phyloP scores from a whole-genome alignment of 169 alveolate species.

The Cryptosporidium muris region DNA sequence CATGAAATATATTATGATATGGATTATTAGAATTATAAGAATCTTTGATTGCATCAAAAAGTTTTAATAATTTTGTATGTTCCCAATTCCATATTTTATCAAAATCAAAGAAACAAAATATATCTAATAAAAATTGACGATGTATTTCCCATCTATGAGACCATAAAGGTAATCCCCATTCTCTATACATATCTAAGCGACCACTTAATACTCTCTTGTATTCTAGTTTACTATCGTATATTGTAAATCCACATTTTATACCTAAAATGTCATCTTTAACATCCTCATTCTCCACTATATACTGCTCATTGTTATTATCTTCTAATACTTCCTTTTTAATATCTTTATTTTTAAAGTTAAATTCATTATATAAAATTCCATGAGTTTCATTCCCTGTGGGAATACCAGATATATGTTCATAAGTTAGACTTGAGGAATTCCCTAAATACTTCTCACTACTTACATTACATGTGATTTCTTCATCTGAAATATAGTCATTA shows the following conservation, averaged over 20 bases:
- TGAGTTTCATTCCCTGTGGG: no score
- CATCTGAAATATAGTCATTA: no score
- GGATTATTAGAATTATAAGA: constrained; percentile 76
- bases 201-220: neutral
- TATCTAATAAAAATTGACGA: constrained; percentile 20
- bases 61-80: neutral
- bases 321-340: neutral
- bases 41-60: constrained; percentile 48
- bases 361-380: neutral
- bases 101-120: constrained; percentile 37
- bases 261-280: neutral
- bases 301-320: neutral
- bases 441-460: no score
- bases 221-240: neutral
- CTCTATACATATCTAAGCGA: constrained; percentile 33
- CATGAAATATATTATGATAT: constrained; percentile 87
- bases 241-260: neutral
- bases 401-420: no score
- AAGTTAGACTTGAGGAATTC: no score
- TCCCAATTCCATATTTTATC: constrained; percentile 51
- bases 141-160: constrained; percentile 50
- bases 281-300: neutral
- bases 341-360: neutral
- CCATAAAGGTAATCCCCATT: constrained; percentile 66
- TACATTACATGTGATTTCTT: no score